Percentiles rank a stretch among this genome's conserved stretches.
Conservation (phyloP, 2,329 filamentous ascomycete species). For the Beauveria bassiana region DNA sequence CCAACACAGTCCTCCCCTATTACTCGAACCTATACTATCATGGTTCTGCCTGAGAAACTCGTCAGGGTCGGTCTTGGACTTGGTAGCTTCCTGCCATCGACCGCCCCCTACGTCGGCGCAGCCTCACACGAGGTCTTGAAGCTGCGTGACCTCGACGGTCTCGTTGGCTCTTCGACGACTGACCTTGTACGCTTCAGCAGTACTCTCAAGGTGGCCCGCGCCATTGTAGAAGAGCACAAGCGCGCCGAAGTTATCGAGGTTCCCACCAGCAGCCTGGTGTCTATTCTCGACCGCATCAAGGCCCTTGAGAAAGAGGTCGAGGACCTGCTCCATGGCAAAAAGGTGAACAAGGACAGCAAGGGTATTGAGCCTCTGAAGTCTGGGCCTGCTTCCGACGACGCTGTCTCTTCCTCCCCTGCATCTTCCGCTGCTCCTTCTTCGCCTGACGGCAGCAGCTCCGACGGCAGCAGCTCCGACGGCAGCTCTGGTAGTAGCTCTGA, state of each 20-base stretch:
- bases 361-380: not conserved
- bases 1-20: not conserved
- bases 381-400: not conserved
- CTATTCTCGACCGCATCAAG: slow-evolving; percentile 23
- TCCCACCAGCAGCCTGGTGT: slow-evolving; percentile 17
- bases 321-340: slow-evolving; percentile 17
- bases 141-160: not conserved
- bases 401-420: not conserved
- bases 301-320: slow-evolving; percentile 21
- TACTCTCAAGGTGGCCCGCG: slow-evolving; percentile 15
- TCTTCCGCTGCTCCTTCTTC: not conserved
- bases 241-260: slow-evolving; percentile 20
- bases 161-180: slow-evolving; percentile 12
- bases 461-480: not conserved
- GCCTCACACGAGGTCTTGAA: not conserved
- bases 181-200: slow-evolving; percentile 13
- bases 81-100: not conserved
- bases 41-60: slow-evolving; percentile 16
- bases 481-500: not conserved
- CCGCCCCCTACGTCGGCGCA: not conserved
- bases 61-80: slow-evolving; percentile 13
- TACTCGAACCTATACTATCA: slow-evolving; percentile 13
- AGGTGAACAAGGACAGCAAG: not conserved
- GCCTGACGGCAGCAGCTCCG: not conserved
- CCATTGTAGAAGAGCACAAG: slow-evolving; percentile 20